Evolutionary conservation across 768 basidiomycete genomes (phyloP).

Genomic region (Xerocomus spinulosus): DNA sequence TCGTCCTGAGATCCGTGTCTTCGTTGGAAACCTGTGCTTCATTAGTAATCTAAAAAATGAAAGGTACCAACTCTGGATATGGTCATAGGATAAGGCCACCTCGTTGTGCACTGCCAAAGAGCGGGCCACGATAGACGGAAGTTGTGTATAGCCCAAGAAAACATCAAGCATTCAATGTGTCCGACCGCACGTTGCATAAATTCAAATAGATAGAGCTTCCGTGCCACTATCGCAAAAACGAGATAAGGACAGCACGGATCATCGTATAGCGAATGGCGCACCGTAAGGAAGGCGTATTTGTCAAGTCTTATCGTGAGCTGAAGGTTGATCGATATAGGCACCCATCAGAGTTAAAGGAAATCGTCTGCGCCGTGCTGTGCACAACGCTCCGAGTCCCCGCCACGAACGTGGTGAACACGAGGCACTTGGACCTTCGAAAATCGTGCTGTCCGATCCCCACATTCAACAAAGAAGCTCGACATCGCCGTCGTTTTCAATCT

Average conservation of each 20-base stretch:
- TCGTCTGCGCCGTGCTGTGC: background rate
- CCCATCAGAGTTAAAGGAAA: background rate
- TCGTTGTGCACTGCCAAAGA: slow-evolving; percentile 24
- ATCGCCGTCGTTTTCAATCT: slow-evolving; percentile 4
- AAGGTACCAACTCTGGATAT: slow-evolving; percentile 19
- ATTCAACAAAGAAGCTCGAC: slow-evolving; percentile 7
- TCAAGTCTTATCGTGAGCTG: slow-evolving; percentile 17
- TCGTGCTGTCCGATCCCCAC: slow-evolving; percentile 9
- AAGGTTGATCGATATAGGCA: slow-evolving; percentile 9
- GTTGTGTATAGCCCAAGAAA: slow-evolving; percentile 2
- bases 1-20: slow-evolving; percentile 21
- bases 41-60: slow-evolving; percentile 16
- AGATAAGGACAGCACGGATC: slow-evolving; percentile 16
- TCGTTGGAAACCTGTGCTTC: slow-evolving; percentile 18
- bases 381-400: slow-evolving; percentile 5
- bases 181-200: slow-evolving; percentile 13
- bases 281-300: background rate
- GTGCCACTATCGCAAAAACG: slow-evolving; percentile 10
- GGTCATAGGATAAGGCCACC: slow-evolving; percentile 22
- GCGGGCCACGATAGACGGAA: slow-evolving; percentile 17
- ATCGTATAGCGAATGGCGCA: slow-evolving; percentile 1
- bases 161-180: slow-evolving; percentile 25
- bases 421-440: slow-evolving; percentile 9
- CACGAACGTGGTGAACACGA: slow-evolving; percentile 25
- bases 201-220: slow-evolving; percentile 28